Percentiles rank a stretch among this genome's conserved stretches.
phyloP scores from a whole-genome alignment of 495 filamentous ascomycete genomes.

The Penicillium nucicola region DNA sequence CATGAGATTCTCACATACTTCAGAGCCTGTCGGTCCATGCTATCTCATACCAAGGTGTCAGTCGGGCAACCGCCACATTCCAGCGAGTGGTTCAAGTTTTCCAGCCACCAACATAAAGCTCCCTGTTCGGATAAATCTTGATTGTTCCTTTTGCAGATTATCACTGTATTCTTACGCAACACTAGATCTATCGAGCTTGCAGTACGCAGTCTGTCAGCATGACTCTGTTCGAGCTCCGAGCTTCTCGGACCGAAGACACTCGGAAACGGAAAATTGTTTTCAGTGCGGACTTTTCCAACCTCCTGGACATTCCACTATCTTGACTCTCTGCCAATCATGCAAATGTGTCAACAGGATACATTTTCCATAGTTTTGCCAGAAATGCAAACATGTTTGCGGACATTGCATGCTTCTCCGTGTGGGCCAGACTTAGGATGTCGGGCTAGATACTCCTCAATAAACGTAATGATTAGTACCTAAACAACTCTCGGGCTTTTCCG shows the following conservation, averaged over 20 bases:
- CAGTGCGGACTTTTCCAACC: constrained; percentile 1
- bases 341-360: not conserved
- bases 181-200: not conserved
- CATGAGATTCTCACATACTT: too few relatives aligned
- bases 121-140: not conserved
- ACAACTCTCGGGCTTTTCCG: too few relatives aligned
- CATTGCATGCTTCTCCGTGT: not conserved
- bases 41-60: not conserved
- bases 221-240: not conserved
- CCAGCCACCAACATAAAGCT: constrained; percentile 11
- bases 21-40: not conserved
- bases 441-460: not conserved
- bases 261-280: constrained; percentile 4
- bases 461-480: too few relatives aligned
- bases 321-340: not conserved
- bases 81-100: not conserved
- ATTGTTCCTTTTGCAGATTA: not conserved
- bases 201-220: not conserved
- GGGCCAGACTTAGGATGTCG: not conserved
- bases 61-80: constrained; percentile 13
- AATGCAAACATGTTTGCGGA: constrained; percentile 15
- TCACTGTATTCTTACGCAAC: not conserved
- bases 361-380: constrained; percentile 1
- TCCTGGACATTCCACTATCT: not conserved
- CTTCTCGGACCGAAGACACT: not conserved